Conservation (phyloP, 768 basidiomycete genomes). For the Termitomyces sp. region DNA sequence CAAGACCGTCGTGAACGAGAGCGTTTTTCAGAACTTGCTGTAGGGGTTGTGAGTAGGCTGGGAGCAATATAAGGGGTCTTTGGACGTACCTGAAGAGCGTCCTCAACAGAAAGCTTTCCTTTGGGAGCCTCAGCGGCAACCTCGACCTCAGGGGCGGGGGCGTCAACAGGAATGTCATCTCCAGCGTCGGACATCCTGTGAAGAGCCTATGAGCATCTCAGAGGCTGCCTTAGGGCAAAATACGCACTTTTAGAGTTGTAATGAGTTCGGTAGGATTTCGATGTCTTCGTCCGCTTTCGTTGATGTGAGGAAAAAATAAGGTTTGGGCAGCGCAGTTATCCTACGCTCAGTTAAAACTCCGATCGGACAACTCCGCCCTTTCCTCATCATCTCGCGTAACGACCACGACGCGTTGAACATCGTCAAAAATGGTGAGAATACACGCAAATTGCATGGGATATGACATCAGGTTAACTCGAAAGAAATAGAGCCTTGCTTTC, state of each 20-base stretch:
- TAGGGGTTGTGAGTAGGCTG: conserved; percentile 12
- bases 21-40: conserved; percentile 99
- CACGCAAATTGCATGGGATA: background rate
- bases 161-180: conserved; percentile 87
- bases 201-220: conserved; percentile 6
- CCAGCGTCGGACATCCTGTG: conserved; percentile 94
- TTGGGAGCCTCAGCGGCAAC: conserved; percentile 88
- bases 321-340: conserved; percentile 36
- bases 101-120: conserved; percentile 95
- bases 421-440: conserved; percentile 29
- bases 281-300: conserved; percentile 97
- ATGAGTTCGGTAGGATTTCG: conserved; percentile 30
- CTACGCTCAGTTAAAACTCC: conserved; percentile 43
- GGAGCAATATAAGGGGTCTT: background rate
- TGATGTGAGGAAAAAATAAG: conserved; percentile 71
- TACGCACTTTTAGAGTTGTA: conserved; percentile 39
- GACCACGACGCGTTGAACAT: conserved; percentile 23
- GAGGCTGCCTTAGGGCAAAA: background rate
- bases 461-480: background rate
- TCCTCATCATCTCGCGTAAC: conserved; percentile 20
- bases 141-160: conserved; percentile 70
- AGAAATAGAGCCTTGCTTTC: conserved; percentile 63
- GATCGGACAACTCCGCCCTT: conserved; percentile 44
- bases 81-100: conserved; percentile 73
- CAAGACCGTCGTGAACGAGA: conserved; percentile 96